Evolutionary conservation across 2,329 filamentous ascomycete genomes (phyloP), one percentile per base, ranked within the genome.

Genomic region (Paraconiothyrium brasiliense): DNA sequence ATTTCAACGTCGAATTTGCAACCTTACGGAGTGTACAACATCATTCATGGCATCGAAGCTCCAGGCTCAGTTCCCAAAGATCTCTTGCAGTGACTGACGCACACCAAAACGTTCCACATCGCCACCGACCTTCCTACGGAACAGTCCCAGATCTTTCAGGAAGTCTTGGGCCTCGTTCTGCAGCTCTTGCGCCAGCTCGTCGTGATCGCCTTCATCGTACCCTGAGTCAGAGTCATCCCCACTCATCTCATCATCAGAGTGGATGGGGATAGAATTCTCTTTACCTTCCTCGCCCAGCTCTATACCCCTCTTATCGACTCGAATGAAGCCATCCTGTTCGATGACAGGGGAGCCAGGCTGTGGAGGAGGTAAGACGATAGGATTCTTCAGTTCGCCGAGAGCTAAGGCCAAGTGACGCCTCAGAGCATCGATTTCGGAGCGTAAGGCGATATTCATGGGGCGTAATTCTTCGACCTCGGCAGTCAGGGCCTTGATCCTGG

Each of bases 341-440:
- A 81, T 63, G 59, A 78, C 70, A 2, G 72, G 72, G 4, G 67
- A 70, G 14, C 69, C 54, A 9, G 71, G 63, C 22, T 71, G 66
- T 68, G 73, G 69, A 71, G 73, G 72, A 7, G 83, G 83, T 35
- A 84, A 63, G 34, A 93, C 90, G 66, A 99, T 97, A 0, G 95
- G 95, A 74, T 98, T 97, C 83, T 92, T 94, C 69, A 97, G 80
- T 74, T 92, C 94, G 57, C 89, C 87, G 24, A 98, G 84, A 1
- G 93, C 94, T 55, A 99, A 87, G 71, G 92, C 93, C 54, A 99
- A 83, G 79, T 99, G 95, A 62, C 95, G 84, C 64, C 93, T 86
- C 71, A 98, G 81, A 0, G 94, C 92, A 74, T 97, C 94, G 65
- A 97, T 97, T 82, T 99, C 82, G 35, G 74, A 72, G 34, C 71